Conservation (phyloP, 1,139 yeast species). For the Kodamaea anthophila region DNA sequence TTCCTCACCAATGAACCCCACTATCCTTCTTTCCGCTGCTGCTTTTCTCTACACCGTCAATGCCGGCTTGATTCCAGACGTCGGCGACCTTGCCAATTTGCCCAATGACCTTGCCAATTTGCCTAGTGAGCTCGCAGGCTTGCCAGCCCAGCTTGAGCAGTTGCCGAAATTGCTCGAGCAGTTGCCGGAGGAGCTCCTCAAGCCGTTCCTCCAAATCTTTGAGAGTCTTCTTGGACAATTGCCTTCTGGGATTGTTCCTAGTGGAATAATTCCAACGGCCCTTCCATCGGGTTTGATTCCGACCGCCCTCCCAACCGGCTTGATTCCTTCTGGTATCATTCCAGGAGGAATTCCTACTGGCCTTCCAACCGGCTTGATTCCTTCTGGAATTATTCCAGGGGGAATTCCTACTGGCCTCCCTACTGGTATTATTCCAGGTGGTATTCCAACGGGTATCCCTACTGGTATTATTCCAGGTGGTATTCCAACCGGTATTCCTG, state of each 20-base stretch:
- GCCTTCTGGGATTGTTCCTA: background rate
- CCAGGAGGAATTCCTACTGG: background rate
- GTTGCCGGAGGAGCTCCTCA: slow-evolving; percentile 1
- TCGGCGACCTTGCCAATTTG: slow-evolving; percentile 1
- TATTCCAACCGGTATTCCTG: slow-evolving; percentile 1
- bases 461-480: slow-evolving; percentile 1
- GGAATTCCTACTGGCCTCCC: background rate
- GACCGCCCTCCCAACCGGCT: slow-evolving; percentile 1
- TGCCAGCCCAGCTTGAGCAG: background rate
- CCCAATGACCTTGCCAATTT: slow-evolving; percentile 1
- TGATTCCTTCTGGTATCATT: slow-evolving; percentile 1
- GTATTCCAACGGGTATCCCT: background rate
- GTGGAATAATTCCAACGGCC: background rate
- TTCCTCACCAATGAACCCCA: slow-evolving; percentile 4
- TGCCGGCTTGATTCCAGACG: slow-evolving; percentile 3
- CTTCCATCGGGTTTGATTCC: background rate
- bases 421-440: background rate
- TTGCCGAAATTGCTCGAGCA: background rate
- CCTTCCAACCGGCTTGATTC: slow-evolving; percentile 1
- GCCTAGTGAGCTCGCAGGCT: slow-evolving; percentile 1
- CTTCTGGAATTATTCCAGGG: background rate
- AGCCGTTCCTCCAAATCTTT: background rate
- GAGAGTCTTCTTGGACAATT: slow-evolving; percentile 1
- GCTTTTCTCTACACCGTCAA: background rate
- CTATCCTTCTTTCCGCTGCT: slow-evolving; percentile 1